A percentile compares a stretch with the other conserved stretches of the same genome.
These are phyloP conservation scores for Saccharomycopsis lassenensis DNA, from an alignment of 805 yeast species.

Conservation along the genomic window DNA sequence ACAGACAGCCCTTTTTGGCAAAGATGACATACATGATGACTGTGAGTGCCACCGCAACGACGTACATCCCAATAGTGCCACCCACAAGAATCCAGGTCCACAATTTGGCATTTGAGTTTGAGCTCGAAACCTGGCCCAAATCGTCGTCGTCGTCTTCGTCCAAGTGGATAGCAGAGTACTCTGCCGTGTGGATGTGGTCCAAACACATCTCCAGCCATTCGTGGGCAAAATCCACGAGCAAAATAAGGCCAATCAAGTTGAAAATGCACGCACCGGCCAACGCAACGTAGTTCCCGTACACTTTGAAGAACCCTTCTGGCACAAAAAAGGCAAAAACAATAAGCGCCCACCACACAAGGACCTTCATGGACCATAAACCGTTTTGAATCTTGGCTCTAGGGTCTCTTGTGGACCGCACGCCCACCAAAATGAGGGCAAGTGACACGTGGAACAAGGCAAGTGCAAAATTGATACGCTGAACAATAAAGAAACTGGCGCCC, in stretches of 20 bases:
- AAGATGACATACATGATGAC: conserved; percentile 74
- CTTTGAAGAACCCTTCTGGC: conserved; percentile 77
- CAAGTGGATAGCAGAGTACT: conserved; percentile 30
- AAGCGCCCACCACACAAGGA: conserved; percentile 46
- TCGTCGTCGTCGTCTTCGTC: conserved; percentile 30
- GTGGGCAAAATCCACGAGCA: conserved; percentile 93
- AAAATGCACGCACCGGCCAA: conserved; percentile 76
- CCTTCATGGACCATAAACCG: conserved; percentile 81
- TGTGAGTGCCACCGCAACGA: conserved; percentile 61
- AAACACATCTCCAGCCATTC: conserved; percentile 97
- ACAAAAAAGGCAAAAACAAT: conserved; percentile 58
- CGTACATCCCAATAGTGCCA: conserved; percentile 81
- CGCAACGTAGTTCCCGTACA: conserved; percentile 88
- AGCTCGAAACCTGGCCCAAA: conserved; percentile 27
- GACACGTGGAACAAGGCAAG: conserved; percentile 68
- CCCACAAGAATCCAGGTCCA: conserved; percentile 80
- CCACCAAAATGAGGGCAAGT: conserved; percentile 55
- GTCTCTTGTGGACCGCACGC: conserved; percentile 67
- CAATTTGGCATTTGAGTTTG: conserved; percentile 26
- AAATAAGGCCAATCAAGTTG: conserved; percentile 78
- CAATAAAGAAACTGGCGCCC: conserved; percentile 80
- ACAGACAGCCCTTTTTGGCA: conserved; percentile 68
- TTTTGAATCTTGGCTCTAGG: conserved; percentile 80
- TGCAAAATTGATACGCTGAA: conserved; percentile 85
- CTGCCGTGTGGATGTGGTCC: conserved; percentile 79